These are phyloP conservation scores for Amphirosellinia nigrospora DNA, from an alignment of 495 filamentous ascomycete genomes.

Conservation along the genomic window DNA sequence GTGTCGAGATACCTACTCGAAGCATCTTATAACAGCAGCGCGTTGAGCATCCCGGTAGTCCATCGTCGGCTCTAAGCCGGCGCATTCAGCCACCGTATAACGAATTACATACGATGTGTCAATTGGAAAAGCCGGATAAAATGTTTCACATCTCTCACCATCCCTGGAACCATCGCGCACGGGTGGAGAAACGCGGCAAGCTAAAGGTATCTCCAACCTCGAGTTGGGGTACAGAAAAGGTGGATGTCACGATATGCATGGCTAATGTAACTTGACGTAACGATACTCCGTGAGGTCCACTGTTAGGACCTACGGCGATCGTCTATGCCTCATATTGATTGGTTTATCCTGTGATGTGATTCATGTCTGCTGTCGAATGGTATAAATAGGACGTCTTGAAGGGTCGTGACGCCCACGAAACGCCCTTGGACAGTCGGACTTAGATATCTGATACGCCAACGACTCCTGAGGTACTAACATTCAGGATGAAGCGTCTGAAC, in stretches of 20 bases:
- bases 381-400: neutral
- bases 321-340: neutral
- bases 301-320: neutral
- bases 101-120: neutral
- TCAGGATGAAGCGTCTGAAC: conserved; percentile 26
- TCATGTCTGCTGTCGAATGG: neutral
- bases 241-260: conserved; percentile 7
- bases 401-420: neutral
- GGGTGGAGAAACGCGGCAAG: conserved; percentile 9
- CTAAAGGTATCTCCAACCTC: neutral
- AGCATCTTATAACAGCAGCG: neutral
- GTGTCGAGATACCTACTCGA: neutral
- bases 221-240: neutral
- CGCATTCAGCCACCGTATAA: neutral
- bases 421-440: neutral
- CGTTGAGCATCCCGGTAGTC: neutral
- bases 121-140: conserved; percentile 13
- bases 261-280: conserved; percentile 19
- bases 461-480: neutral
- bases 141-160: neutral
- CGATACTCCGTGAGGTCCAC: neutral
- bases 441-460: neutral
- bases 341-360: neutral
- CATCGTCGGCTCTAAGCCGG: neutral
- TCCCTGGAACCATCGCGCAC: neutral